A percentile compares a stretch with the other conserved stretches of the same genome.
phyloP scores from a whole-genome alignment of 1,139 yeast genomes.

The Oligophagozyma castellii region DNA sequence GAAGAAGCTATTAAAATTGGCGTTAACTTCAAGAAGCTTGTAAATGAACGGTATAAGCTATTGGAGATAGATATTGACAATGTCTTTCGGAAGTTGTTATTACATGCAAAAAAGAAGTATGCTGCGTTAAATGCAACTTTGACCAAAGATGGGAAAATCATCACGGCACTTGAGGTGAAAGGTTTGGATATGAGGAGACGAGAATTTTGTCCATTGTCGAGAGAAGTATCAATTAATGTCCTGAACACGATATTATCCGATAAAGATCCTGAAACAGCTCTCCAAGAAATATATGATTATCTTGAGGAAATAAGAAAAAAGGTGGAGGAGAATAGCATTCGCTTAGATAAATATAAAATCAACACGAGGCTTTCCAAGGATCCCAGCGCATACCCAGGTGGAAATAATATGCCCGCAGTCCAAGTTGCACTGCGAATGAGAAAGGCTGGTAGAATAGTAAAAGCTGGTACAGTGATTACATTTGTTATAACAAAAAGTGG shows the following conservation, averaged over 20 bases:
- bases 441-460: constrained; percentile 68
- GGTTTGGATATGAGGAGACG: constrained; percentile 97
- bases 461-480: constrained; percentile 83
- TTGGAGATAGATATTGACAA: constrained; percentile 94
- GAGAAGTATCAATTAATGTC: constrained; percentile 70
- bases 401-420: constrained; percentile 82
- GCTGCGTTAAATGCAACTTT: constrained; percentile 68
- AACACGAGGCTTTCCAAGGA: constrained; percentile 68
- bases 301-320: constrained; percentile 47
- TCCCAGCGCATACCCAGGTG: constrained; percentile 61
- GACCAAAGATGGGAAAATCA: constrained; percentile 36
- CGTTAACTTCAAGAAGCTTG: constrained; percentile 66
- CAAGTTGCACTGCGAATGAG: constrained; percentile 79
- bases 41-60: constrained; percentile 75
- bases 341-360: constrained; percentile 53
- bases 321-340: constrained; percentile 46
- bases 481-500: constrained; percentile 52
- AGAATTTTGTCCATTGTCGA: constrained; percentile 87
- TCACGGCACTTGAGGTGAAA: constrained; percentile 63
- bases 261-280: constrained; percentile 63
- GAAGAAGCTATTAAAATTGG: constrained; percentile 75
- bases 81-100: constrained; percentile 68
- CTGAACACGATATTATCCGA: constrained; percentile 61
- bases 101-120: constrained; percentile 95
- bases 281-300: constrained; percentile 59